A percentile compares a stretch with the other conserved stretches of the same genome.
Conservation (phyloP, 2,329 filamentous ascomycete genomes). For the Colletotrichum siamense region DNA sequence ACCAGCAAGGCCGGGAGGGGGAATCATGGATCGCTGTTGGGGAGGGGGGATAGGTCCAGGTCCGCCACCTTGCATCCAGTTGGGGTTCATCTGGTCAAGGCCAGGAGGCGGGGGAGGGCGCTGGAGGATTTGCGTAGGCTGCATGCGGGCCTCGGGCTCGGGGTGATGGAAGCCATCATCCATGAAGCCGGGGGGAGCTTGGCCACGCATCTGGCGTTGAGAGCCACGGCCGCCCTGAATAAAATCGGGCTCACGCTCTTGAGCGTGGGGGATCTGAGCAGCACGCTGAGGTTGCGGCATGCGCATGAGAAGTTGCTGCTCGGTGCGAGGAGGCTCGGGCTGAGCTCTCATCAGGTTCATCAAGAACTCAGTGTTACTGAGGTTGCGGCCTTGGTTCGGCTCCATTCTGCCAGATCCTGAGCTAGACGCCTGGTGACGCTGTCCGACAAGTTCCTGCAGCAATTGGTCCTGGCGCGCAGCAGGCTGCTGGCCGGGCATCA, state of each 20-base stretch:
- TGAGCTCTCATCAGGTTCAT: constrained; percentile 77
- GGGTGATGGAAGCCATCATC: constrained; percentile 58
- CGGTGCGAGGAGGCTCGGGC: constrained; percentile 55
- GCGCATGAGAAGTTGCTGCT: constrained; percentile 54
- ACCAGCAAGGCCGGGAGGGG: constrained; percentile 62
- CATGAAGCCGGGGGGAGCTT: constrained; percentile 57
- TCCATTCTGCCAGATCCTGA: constrained; percentile 54
- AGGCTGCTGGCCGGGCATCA: constrained; percentile 52
- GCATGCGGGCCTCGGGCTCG: constrained; percentile 55
- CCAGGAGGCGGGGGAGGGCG: constrained; percentile 66
- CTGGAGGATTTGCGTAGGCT: constrained; percentile 69
- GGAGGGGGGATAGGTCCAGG: constrained; percentile 50
- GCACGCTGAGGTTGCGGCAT: constrained; percentile 57
- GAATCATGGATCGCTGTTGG: constrained; percentile 54
- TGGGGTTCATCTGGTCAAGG: constrained; percentile 64
- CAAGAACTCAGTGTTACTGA: constrained; percentile 80
- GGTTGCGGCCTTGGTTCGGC: constrained; percentile 49
- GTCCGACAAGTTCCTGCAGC: constrained; percentile 64
- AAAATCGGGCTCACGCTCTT: constrained; percentile 55
- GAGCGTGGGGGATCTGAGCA: constrained; percentile 49
- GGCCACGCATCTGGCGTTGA: constrained; percentile 48
- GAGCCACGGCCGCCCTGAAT: constrained; percentile 35
- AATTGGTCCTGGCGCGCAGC: constrained; percentile 61
- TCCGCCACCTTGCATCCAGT: constrained; percentile 53
- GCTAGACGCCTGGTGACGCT: constrained; percentile 61